Base-by-base conservation (phyloP, 179 eudicot species). In the Sideroxylon spinosum region DNA sequence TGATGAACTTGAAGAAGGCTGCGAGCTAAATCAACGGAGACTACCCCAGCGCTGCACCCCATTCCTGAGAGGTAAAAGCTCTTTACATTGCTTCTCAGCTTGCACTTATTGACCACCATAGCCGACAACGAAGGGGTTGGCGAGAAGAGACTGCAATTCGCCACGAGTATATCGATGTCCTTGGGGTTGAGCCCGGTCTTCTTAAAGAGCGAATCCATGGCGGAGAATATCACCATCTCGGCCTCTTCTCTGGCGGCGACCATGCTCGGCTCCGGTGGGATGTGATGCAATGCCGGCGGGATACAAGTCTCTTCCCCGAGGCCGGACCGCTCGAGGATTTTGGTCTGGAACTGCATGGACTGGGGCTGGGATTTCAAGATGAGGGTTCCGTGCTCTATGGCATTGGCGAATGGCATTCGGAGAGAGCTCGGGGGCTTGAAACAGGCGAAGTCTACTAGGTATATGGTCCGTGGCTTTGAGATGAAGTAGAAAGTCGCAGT, bases 221-320 rank as follows among this genome's bases (percentile, higher is more conserved):
- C 61, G 26, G 78, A 75, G 79, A 89, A 89, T 14, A 87, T 85
- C 13, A 86, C 86, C 2, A 73, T 48, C 63, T 82, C 66, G 4
- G 90, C 90, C 59, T 90, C 93, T 12, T 71, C 65, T 2, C 85
- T 55, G 3, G 88, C 82, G 0, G 83, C 88, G 7, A 68, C 87
- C 81, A 86, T 76, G 17, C 26, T 77, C 0, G 86, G 81, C 10
- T 70, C 53, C 0, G 93, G 93, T 0, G 91, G 91, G 48, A 89
- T 82, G 71, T 80, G 61, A 73, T 80, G 91, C 0, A 81, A 75
- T 1, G 90, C 84, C 0, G 86, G 86, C 2, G 91, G 91, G 13
- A 89, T 71, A 52, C 81, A 81, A 0, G 93, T 88, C 50, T 88
- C 88, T 11, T 86, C 88, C 0, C 93, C 93, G 4, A 89, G 84